Percentiles rank a stretch among this genome's conserved stretches.
Conservation (phyloP, 2,329 filamentous ascomycete genomes). For the Pseudopyrenochaeta lycopersici region DNA sequence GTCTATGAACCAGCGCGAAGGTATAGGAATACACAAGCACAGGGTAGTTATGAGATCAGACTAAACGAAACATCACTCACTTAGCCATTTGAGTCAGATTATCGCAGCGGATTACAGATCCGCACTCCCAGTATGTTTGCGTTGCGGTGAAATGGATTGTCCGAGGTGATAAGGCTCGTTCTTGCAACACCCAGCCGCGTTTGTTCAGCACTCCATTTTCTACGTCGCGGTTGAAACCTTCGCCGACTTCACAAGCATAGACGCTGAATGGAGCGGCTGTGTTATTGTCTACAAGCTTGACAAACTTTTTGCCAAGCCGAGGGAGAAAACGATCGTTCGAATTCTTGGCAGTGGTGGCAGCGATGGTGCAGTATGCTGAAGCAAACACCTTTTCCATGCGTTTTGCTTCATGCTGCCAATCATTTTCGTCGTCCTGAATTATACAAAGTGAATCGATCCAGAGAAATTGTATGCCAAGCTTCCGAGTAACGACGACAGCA, state of each 20-base stretch:
- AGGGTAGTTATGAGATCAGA: slow-evolving; percentile 2
- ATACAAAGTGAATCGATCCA: not conserved
- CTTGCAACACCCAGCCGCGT: slow-evolving; percentile 22
- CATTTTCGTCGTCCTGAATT: not conserved
- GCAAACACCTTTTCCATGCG: slow-evolving; percentile 10
- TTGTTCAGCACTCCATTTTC: slow-evolving; percentile 8
- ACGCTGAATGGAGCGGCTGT: not conserved
- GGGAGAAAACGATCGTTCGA: slow-evolving; percentile 4
- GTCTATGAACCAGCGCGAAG: no score
- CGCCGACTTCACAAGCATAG: slow-evolving; percentile 3
- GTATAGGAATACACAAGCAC: not conserved
- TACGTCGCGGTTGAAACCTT: slow-evolving; percentile 9
- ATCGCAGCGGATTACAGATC: slow-evolving; percentile 17
- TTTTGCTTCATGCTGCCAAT: slow-evolving; percentile 4
- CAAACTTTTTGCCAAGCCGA: not conserved
- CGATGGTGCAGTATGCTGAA: slow-evolving; percentile 8
- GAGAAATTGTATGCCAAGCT: not conserved
- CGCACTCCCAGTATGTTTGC: slow-evolving; percentile 37
- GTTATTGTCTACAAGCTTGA: not conserved
- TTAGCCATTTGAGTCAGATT: slow-evolving; percentile 1
- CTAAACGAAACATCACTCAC: slow-evolving; percentile 6
- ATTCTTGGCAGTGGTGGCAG: slow-evolving; percentile 6
- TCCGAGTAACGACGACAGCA: no score
- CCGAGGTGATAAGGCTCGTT: slow-evolving; percentile 26
- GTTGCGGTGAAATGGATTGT: slow-evolving; percentile 29